Conservation (phyloP, 176 grass and related monocot species). For the Bolboschoenus planiculmis region DNA sequence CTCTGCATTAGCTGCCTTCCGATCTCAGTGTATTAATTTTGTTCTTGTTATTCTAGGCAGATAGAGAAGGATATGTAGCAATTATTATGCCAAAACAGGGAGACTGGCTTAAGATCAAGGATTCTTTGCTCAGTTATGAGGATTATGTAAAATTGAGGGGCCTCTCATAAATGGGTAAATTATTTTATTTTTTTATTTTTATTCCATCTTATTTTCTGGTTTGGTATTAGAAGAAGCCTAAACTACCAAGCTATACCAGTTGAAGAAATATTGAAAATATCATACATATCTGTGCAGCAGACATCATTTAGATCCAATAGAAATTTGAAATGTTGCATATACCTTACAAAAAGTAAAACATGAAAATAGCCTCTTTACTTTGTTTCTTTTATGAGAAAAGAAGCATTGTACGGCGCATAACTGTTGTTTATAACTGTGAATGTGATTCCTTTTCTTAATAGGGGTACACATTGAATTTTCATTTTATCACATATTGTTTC, state of each 20-base stretch:
- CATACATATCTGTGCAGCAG: neutral
- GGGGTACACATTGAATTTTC: neutral
- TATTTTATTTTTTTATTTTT: neutral
- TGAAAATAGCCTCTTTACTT: neutral
- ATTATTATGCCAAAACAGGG: slow-evolving; percentile 43
- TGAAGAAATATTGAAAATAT: neutral
- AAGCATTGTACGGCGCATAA: neutral
- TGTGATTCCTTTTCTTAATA: neutral
- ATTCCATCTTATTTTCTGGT: neutral
- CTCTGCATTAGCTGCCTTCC: neutral
- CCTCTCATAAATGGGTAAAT: neutral
- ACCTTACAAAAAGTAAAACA: neutral
- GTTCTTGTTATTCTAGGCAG: slow-evolving; percentile 38
- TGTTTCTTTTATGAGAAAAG: neutral
- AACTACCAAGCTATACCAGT: neutral
- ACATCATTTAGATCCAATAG: neutral
- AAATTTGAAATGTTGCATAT: neutral
- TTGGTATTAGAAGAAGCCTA: neutral
- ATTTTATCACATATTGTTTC: neutral
- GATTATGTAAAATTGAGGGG: slow-evolving; percentile 79
- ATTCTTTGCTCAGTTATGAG: slow-evolving; percentile 58
- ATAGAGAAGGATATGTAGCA: slow-evolving; percentile 75
- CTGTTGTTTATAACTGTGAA: neutral
- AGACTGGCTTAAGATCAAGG: slow-evolving; percentile 38
- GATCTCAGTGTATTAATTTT: neutral